Evolutionary conservation across 495 filamentous ascomycete species (phyloP), one percentile per base, ranked within the genome.

Genomic region (Aspergillus diversus): DNA sequence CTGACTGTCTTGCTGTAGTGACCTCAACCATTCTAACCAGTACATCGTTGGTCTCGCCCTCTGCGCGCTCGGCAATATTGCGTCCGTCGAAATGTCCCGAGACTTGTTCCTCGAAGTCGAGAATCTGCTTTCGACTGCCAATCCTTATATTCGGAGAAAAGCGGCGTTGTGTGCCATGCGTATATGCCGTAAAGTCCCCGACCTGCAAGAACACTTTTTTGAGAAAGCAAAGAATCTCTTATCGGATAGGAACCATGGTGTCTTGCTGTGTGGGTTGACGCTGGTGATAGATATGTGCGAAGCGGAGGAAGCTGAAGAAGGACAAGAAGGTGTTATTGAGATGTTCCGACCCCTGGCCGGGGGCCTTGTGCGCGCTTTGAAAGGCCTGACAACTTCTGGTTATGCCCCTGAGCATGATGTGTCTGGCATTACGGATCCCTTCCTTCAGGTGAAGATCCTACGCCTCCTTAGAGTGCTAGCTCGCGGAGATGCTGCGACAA

Each of bases 141-240:
- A 99, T 74, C 94, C 95, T 11, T 99, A 99, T 68, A 97, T 98
- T 70, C 88, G 94, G 54, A 87, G 95, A 54, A 99, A 99, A 83
- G 95, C 96, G 37, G 96, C 95, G 6, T 84, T 99, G n/a, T 99
- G 95, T 75, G 95, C 95, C n/a, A 99, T 99, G 96, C 86, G 96
- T 43, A 96, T 99, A 79, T 97, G 93, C 78, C 88, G 93, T 66
- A 99, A 99, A 75, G 96, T 98, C 47, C 95, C 95, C 6, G 95
- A 99, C 71, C 82, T 99, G 39, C 92, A 97, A 77, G 95, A 99
- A 69, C 92, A 99, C 74, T 99, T 98, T 70, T 69, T 97, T 32
- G 96, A 98, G 61, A 97, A 97, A 75, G 90, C 93, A 33, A 90
- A 95, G 65, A 83, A 89, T 21, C 81, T 99, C n/a, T 77, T 99